Evolutionary conservation across 2,329 filamentous ascomycete species (phyloP).

Genomic region (Rutstroemia sp.): DNA sequence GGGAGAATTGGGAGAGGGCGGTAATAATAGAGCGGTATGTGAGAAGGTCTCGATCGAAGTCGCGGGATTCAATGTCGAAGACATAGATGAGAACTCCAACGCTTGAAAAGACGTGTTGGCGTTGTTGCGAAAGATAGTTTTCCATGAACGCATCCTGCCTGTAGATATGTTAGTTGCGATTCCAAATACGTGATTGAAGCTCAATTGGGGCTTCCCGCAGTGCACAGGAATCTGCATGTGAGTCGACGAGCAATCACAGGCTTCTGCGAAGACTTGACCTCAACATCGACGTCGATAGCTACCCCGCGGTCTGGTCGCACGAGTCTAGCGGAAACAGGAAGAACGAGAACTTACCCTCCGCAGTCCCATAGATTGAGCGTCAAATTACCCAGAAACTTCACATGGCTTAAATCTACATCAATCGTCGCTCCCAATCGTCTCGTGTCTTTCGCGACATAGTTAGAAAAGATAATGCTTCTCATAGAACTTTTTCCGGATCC

Average conservation of each 20-base stretch:
- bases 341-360: conserved; percentile 56
- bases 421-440: conserved; percentile 89
- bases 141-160: conserved; percentile 98
- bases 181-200: not conserved
- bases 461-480: conserved; percentile 98
- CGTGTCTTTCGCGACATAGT: conserved; percentile 96
- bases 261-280: not conserved
- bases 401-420: conserved; percentile 95
- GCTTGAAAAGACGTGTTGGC: conserved; percentile 92
- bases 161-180: conserved; percentile 18
- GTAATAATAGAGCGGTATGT: conserved; percentile 88
- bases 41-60: conserved; percentile 86
- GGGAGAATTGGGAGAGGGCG: conserved; percentile 79
- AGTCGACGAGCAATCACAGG: not conserved
- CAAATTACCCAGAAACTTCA: conserved; percentile 96
- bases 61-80: conserved; percentile 95
- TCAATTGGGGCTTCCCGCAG: not conserved
- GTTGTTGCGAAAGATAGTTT: conserved; percentile 93
- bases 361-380: conserved; percentile 99
- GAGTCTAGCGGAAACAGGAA: not conserved
- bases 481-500: conserved; percentile 97
- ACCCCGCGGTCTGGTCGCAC: not conserved
- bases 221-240: not conserved
- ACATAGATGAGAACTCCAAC: conserved; percentile 98
- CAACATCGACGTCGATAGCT: not conserved